phyloP scores from a whole-genome alignment of 257 asterid species.

The Eustoma russellianum region DNA sequence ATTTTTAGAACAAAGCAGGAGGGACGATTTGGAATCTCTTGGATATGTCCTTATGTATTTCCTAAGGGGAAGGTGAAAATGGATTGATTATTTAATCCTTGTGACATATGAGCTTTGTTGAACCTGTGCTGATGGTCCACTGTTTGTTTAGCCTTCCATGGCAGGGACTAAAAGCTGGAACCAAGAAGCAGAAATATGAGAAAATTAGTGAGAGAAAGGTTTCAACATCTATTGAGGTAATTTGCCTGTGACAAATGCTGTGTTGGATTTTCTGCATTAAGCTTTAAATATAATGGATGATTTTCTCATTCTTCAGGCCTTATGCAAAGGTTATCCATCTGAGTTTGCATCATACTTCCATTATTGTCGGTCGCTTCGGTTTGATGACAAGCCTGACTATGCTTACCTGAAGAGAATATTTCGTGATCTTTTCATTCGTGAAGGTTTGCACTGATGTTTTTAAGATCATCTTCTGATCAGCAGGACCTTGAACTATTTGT shows the following conservation, averaged over 20 bases:
- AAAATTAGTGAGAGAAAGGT: constrained; percentile 91
- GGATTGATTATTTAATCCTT: constrained; percentile 1
- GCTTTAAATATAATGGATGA: constrained; percentile 9
- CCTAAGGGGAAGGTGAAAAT: constrained; percentile 75
- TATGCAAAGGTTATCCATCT: constrained; percentile 89
- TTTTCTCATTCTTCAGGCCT: constrained; percentile 37
- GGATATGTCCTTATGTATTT: constrained; percentile 93
- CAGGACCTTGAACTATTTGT: constrained; percentile 1
- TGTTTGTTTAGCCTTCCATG: constrained; percentile 69
- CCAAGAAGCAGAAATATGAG: constrained; percentile 90
- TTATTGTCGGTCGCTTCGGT: constrained; percentile 91
- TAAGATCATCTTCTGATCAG: not conserved
- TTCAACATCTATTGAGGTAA: constrained; percentile 95
- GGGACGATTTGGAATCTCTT: constrained; percentile 98
- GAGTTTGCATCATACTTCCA: constrained; percentile 97
- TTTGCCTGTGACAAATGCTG: not conserved
- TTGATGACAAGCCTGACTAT: constrained; percentile 94
- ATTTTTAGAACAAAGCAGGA: constrained; percentile 82
- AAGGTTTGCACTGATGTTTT: constrained; percentile 40
- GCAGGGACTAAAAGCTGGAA: constrained; percentile 98
- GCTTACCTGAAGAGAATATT: constrained; percentile 92
- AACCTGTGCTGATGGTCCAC: constrained; percentile 26
- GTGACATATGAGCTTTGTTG: constrained; percentile 13
- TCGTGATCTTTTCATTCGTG: constrained; percentile 96
- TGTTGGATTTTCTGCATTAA: constrained; percentile 8